Percentiles rank a stretch among this genome's conserved stretches.
Conservation (phyloP, 2,329 filamentous ascomycete genomes). For the Ramularia collo-cygni region DNA sequence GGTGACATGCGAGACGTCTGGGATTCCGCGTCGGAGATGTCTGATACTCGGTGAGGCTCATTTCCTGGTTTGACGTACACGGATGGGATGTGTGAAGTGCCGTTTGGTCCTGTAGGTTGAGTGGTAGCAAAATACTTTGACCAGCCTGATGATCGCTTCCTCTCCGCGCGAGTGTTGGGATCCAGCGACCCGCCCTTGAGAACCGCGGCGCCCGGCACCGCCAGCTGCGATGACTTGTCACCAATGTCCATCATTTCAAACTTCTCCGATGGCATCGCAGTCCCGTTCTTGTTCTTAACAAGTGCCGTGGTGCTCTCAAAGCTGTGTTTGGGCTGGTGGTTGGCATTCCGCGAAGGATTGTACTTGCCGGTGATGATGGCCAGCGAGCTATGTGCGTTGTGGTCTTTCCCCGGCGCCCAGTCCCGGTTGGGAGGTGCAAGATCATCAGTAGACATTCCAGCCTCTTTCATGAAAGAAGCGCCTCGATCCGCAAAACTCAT, state of each 20-base stretch:
- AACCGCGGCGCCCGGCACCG: constrained; percentile 13
- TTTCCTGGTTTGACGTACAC: constrained; percentile 33
- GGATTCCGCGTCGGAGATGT: constrained; percentile 40
- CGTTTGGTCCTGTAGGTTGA: constrained; percentile 32
- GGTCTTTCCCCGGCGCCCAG: constrained; percentile 6
- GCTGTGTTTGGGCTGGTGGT: constrained; percentile 43
- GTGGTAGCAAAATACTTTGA: constrained; percentile 32
- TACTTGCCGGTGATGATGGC: constrained; percentile 51
- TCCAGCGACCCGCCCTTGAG: constrained; percentile 21
- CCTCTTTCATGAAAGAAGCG: constrained; percentile 47
- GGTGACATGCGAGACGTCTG: constrained; percentile 36
- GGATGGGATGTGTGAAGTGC: constrained; percentile 27
- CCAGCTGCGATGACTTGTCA: constrained; percentile 29
- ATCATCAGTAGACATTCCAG: constrained; percentile 36
- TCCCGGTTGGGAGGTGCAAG: constrained; percentile 18
- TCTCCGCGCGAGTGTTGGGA: constrained; percentile 29
- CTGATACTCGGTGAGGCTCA: constrained; percentile 47
- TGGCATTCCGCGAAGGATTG: constrained; percentile 38
- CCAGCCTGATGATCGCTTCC: constrained; percentile 53
- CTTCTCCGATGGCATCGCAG: constrained; percentile 34
- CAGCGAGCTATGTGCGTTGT: constrained; percentile 32
- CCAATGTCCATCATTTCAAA: constrained; percentile 40
- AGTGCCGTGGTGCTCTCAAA: constrained; percentile 54
- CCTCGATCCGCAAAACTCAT: constrained; percentile 47
- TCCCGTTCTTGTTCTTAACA: constrained; percentile 50